phyloP scores from a whole-genome alignment of 352 stramenopile species.

The Peronospora destructor region DNA sequence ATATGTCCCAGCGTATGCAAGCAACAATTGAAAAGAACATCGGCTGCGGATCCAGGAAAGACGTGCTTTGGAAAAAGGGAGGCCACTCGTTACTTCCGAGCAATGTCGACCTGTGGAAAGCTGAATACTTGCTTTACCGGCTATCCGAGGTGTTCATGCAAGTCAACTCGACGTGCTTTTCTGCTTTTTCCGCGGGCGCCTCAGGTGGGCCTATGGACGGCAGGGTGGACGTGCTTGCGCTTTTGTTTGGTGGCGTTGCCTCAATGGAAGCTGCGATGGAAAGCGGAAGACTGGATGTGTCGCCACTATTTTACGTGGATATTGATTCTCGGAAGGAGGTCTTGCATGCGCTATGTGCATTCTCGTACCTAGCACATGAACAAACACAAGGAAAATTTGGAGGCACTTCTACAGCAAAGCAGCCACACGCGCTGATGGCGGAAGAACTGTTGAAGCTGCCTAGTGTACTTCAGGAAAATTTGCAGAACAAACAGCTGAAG shows the following conservation, averaged over 20 bases:
- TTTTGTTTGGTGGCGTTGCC: conserved; percentile 61
- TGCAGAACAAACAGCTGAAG: conserved; percentile 43
- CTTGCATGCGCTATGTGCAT: conserved; percentile 73
- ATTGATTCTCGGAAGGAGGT: conserved; percentile 56
- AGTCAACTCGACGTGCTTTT: conserved; percentile 30
- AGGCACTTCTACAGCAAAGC: conserved; percentile 1
- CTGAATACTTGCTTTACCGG: conserved; percentile 57
- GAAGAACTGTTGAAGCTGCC: conserved; percentile 65
- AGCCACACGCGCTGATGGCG: conserved; percentile 42
- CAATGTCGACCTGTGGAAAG: conserved; percentile 56
- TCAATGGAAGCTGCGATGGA: conserved; percentile 82
- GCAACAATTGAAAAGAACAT: conserved; percentile 66
- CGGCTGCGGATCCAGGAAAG: conserved; percentile 54
- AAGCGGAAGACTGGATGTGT: conserved; percentile 64
- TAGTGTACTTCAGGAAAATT: conserved; percentile 49
- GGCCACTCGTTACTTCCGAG: conserved; percentile 76
- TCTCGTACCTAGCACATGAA: conserved; percentile 69
- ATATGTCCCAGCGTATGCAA: conserved; percentile 71
- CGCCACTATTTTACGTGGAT: conserved; percentile 69
- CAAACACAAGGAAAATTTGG: conserved; percentile 28
- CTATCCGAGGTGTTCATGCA: conserved; percentile 60
- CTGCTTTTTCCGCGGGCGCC: conserved; percentile 12
- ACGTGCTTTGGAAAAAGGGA: conserved; percentile 91
- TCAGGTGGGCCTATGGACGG: conserved; percentile 22
- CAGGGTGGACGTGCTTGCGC: conserved; percentile 59